Conservation (phyloP, 2,329 filamentous ascomycete species). For the Diaporthe sp. region DNA sequence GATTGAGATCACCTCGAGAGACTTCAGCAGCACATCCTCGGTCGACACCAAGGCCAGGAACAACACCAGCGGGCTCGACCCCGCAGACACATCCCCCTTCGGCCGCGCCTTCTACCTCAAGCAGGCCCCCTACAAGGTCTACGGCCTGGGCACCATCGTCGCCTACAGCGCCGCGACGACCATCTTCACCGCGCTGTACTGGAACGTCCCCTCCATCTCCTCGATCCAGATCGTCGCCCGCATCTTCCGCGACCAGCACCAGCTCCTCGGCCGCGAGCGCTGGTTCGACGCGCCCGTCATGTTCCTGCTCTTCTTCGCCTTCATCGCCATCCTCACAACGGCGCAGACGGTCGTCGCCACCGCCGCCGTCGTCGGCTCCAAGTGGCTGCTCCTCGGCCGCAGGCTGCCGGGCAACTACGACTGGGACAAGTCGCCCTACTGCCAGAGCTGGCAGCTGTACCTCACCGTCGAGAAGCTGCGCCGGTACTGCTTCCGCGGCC, state of each 20-base stretch:
- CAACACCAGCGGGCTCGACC: conserved; percentile 9
- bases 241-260: conserved; percentile 46
- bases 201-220: conserved; percentile 63
- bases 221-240: conserved; percentile 60
- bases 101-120: conserved; percentile 68
- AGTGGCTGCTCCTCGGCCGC: conserved; percentile 66
- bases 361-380: conserved; percentile 58
- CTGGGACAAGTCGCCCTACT: conserved; percentile 70
- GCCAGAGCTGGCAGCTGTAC: conserved; percentile 70
- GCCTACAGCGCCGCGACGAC: conserved; percentile 62
- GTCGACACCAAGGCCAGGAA: conserved; percentile 1
- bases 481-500: conserved; percentile 62
- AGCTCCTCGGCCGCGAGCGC: conserved; percentile 44
- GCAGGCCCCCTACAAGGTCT: conserved; percentile 64
- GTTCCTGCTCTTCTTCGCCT: conserved; percentile 55
- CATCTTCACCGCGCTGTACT: conserved; percentile 62
- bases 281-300: conserved; percentile 54
- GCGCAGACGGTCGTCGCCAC: conserved; percentile 59
- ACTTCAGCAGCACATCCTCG: not conserved
- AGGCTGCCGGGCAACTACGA: conserved; percentile 66
- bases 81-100: conserved; percentile 59
- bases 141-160: conserved; percentile 62
- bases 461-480: conserved; percentile 65
- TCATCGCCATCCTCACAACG: conserved; percentile 59
- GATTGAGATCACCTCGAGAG: not conserved